phyloP scores from a whole-genome alignment of 2,329 filamentous ascomycete genomes.

The Trichophyton schoenleinii region DNA sequence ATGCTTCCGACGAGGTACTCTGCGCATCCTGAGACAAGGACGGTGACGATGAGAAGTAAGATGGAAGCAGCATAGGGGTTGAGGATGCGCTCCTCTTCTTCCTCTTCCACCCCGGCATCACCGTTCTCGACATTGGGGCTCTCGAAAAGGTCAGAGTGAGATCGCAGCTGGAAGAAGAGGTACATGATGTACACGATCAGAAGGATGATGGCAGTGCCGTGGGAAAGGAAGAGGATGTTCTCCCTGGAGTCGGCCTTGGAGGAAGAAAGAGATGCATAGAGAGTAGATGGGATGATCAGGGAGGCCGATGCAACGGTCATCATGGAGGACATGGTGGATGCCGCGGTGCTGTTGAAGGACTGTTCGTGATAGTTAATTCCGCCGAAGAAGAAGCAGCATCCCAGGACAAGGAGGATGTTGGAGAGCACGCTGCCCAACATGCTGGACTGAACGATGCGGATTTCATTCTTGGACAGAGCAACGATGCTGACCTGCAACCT shows the following conservation, averaged over 20 bases:
- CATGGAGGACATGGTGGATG: conserved; percentile 48
- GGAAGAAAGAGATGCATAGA: conserved; percentile 52
- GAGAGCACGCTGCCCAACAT: conserved; percentile 95
- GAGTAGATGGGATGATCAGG: conserved; percentile 63
- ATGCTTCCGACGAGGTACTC: conserved; percentile 69
- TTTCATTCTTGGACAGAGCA: conserved; percentile 70
- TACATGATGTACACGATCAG: conserved; percentile 64
- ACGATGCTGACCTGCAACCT: conserved; percentile 68
- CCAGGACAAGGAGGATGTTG: conserved; percentile 77
- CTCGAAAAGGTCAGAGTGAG: conserved; percentile 62
- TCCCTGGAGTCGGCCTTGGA: conserved; percentile 23
- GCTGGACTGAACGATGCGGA: conserved; percentile 86
- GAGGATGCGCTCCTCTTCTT: conserved; percentile 42
- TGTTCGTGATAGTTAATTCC: conserved; percentile 61
- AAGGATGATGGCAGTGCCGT: conserved; percentile 63
- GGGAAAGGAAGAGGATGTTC: conserved; percentile 59
- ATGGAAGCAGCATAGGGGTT: conserved; percentile 50
- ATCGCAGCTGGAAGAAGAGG: conserved; percentile 64
- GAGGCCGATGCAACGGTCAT: conserved; percentile 67
- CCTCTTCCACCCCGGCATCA: conserved; percentile 18
- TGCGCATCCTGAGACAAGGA: conserved; percentile 60
- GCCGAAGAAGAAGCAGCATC: conserved; percentile 67
- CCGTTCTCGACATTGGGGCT: conserved; percentile 16
- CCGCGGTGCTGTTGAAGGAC: conserved; percentile 39
- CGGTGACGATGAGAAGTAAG: conserved; percentile 57